These are phyloP conservation scores for Crataegus laevigata DNA, from an alignment of 306 rosid species.

Conservation along the genomic window DNA sequence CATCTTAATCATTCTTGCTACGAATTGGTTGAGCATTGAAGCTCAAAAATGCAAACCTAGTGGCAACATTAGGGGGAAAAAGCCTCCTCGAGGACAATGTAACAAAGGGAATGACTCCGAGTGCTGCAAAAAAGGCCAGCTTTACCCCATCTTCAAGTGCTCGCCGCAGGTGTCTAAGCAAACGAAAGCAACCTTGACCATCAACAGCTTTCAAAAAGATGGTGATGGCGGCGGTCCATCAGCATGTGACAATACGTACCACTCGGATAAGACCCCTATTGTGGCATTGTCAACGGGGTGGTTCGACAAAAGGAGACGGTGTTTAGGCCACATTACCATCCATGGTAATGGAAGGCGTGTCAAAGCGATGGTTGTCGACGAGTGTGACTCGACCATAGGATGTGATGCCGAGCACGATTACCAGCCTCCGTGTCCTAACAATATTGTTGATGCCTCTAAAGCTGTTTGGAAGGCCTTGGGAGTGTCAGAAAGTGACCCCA, in stretches of 20 bases:
- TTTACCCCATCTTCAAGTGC: constrained; percentile 30
- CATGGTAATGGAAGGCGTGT: constrained; percentile 40
- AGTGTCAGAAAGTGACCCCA: constrained; percentile 1
- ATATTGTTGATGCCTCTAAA: constrained; percentile 38
- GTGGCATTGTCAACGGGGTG: constrained; percentile 48
- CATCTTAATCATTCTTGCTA: not conserved
- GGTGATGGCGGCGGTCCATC: not conserved
- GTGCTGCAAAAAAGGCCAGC: constrained; percentile 33
- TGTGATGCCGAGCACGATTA: constrained; percentile 34
- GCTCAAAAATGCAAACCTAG: constrained; percentile 15
- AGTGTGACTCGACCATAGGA: constrained; percentile 51
- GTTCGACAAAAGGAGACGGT: constrained; percentile 29
- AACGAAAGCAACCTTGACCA: not conserved
- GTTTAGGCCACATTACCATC: constrained; percentile 21
- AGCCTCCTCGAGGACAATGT: constrained; percentile 28
- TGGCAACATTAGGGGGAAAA: constrained; percentile 3
- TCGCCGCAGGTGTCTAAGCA: constrained; percentile 17
- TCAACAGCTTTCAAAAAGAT: constrained; percentile 4
- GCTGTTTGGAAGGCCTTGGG: constrained; percentile 30
- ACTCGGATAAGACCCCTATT: constrained; percentile 15
- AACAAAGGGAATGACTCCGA: constrained; percentile 27
- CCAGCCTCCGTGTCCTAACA: constrained; percentile 37
- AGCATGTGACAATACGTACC: constrained; percentile 28
- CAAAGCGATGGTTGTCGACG: constrained; percentile 48
- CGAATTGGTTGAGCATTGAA: constrained; percentile 3